These are phyloP conservation scores for Glarea lozoyensis DNA, from an alignment of 495 filamentous ascomycete species.

Conservation along the genomic window DNA sequence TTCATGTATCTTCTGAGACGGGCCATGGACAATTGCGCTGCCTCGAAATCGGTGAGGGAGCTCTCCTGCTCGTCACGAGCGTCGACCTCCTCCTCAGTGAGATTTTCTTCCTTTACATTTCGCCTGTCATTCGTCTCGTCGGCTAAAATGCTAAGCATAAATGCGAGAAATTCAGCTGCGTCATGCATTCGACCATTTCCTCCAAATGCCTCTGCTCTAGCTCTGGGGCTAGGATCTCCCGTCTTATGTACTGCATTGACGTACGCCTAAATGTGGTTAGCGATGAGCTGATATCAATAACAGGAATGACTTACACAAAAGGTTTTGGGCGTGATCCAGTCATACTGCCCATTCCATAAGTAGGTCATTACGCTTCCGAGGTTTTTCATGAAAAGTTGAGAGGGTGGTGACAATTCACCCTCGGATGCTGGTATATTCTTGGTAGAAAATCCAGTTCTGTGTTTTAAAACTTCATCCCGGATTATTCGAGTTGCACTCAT, in stretches of 20 bases:
- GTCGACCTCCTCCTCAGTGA: conserved; percentile 52
- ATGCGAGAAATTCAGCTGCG: conserved; percentile 69
- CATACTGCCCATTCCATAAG: conserved; percentile 51
- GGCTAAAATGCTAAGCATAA: conserved; percentile 59
- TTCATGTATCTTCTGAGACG: background rate
- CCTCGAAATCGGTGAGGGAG: background rate
- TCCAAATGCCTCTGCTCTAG: conserved; percentile 18
- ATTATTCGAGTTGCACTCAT: conserved; percentile 68
- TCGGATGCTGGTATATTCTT: conserved; percentile 39
- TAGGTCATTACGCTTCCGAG: conserved; percentile 68
- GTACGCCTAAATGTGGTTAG: conserved; percentile 20
- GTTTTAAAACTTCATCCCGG: conserved; percentile 54
- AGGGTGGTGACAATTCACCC: conserved; percentile 57
- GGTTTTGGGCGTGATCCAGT: conserved; percentile 45
- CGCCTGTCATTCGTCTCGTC: conserved; percentile 67
- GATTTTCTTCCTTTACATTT: conserved; percentile 43
- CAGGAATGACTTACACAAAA: conserved; percentile 49
- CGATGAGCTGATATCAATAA: background rate
- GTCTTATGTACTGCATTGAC: conserved; percentile 25
- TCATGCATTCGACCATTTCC: conserved; percentile 61
- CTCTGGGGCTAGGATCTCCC: conserved; percentile 12
- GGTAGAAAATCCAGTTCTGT: conserved; percentile 37
- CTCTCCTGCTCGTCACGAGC: conserved; percentile 30
- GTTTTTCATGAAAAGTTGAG: conserved; percentile 70
- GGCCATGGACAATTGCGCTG: background rate